Percentiles rank a stretch among this genome's conserved stretches.
Evolutionary conservation across 345 rosid species (phyloP).

Genomic region (Lepidium sativum): DNA sequence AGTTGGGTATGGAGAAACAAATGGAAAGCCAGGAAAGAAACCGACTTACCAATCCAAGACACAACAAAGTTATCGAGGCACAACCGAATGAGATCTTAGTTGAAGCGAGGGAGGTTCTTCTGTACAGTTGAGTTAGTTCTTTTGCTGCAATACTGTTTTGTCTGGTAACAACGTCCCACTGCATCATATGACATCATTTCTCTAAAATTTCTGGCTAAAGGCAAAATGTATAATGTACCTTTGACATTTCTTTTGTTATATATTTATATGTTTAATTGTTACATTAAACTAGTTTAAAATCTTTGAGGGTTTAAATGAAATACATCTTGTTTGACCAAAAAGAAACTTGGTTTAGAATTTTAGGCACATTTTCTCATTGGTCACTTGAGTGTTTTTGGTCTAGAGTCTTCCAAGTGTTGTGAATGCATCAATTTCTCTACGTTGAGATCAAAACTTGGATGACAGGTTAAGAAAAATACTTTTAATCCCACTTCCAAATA

Average conservation of each 20-base stretch:
- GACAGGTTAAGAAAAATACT: too few relatives aligned
- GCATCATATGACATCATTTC: neutral
- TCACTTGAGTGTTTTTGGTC: neutral
- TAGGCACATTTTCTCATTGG: neutral
- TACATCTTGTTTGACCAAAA: too few relatives aligned
- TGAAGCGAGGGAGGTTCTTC: neutral
- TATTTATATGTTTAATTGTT: neutral
- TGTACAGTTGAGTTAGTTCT: slow-evolving; percentile 1
- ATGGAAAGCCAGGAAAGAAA: slow-evolving; percentile 45
- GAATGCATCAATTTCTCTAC: too few relatives aligned
- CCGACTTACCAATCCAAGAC: slow-evolving; percentile 52
- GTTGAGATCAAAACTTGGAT: too few relatives aligned
- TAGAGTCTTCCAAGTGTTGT: too few relatives aligned
- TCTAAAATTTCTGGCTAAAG: neutral
- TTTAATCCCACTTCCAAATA: too few relatives aligned
- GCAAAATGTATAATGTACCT: neutral
- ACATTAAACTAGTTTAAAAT: neutral
- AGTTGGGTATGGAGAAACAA: slow-evolving; percentile 26
- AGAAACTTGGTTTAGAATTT: neutral
- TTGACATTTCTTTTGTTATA: neutral
- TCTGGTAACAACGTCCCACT: neutral
- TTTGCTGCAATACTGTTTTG: neutral
- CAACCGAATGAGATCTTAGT: slow-evolving; percentile 1
- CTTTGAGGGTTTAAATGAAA: neutral
- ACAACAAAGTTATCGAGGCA: slow-evolving; percentile 18